phyloP scores from a whole-genome alignment of 495 filamentous ascomycete genomes.

The Neurospora africana region DNA sequence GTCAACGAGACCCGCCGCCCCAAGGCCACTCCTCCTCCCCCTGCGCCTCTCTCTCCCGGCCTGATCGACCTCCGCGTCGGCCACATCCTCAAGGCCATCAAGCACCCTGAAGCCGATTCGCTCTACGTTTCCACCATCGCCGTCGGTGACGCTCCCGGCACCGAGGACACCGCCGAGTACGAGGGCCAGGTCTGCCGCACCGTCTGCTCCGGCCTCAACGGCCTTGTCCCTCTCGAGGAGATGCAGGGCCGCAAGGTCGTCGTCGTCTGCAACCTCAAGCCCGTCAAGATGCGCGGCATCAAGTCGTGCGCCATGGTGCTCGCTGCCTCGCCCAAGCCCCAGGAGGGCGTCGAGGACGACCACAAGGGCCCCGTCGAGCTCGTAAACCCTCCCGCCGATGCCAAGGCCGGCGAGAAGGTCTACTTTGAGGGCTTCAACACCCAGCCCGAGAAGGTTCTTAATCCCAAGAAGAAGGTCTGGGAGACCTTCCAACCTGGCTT shows the following conservation, averaged over 20 bases:
- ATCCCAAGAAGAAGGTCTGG: constrained; percentile 99
- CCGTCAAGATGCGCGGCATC: constrained; percentile 96
- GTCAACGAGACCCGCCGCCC: constrained; percentile 73
- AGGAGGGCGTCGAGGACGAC: constrained; percentile 68
- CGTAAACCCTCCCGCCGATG: constrained; percentile 71
- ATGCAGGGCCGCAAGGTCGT: constrained; percentile 96
- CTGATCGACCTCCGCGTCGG: constrained; percentile 92
- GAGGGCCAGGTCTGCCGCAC: constrained; percentile 85
- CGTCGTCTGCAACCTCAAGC: constrained; percentile 93
- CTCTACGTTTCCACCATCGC: constrained; percentile 95
- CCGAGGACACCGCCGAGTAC: constrained; percentile 75
- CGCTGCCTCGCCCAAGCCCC: constrained; percentile 72
- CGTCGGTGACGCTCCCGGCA: constrained; percentile 77
- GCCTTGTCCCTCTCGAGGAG: constrained; percentile 79
- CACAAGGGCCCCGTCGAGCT: constrained; percentile 90
- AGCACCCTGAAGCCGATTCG: constrained; percentile 93
- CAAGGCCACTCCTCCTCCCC: constrained; percentile 57
- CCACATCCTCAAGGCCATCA: constrained; percentile 88
- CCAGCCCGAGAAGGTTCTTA: constrained; percentile 83
- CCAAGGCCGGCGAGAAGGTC: constrained; percentile 73
- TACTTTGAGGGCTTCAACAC: constrained; percentile 90
- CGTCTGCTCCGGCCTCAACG: constrained; percentile 93
- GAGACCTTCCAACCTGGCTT: constrained; percentile 93
- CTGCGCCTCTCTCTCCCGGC: constrained; percentile 64
- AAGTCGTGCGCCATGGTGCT: constrained; percentile 95